Evolutionary conservation across 139 green algal species (phyloP), one percentile per base, ranked within the genome.

Genomic region (Astrephomene gubernaculifera): DNA sequence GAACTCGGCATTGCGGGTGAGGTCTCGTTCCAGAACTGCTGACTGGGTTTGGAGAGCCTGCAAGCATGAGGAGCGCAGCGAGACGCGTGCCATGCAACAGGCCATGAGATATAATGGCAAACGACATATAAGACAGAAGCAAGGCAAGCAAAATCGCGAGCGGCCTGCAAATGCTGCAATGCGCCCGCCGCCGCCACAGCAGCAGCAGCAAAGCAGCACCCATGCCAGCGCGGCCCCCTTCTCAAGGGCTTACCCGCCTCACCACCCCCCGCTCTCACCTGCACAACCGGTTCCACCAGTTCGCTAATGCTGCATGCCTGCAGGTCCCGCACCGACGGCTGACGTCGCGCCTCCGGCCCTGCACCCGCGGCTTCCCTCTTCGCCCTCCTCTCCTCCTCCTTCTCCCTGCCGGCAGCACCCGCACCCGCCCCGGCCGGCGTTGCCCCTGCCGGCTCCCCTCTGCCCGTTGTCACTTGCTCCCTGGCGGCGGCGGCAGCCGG

Each of bases 31-130:
- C 17, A 31, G 12, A 0, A 33, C 45, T 2, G 7, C 4, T 24
- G 45, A 17, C 21, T 80, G 71, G 6, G 44, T 45, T 27, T n/a
- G 10, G n/a, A 80, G 71, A n/a, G 65, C 71, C 71, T 80, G 71
- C n/a, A n/a, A n/a, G n/a, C n/a, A n/a, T n/a, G n/a, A n/a, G n/a
- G n/a, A n/a, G n/a, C n/a, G n/a, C n/a, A n/a, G n/a, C n/a, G n/a
- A n/a, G n/a, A n/a, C n/a, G n/a, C n/a, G n/a, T n/a, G n/a, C n/a
- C n/a, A n/a, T n/a, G n/a, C n/a, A n/a, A n/a, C n/a, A n/a, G n/a
- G n/a, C n/a, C n/a, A n/a, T n/a, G n/a, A n/a, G n/a, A n/a, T n/a
- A n/a, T n/a, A n/a, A n/a, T n/a, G n/a, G n/a, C n/a, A n/a, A n/a
- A n/a, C n/a, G n/a, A n/a, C n/a, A n/a, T n/a, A n/a, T n/a, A n/a